Percentiles rank a stretch among this genome's conserved stretches.
These are phyloP conservation scores for Aspergillus carlsbadensis DNA, from an alignment of 495 filamentous ascomycete species.

Conservation along the genomic window DNA sequence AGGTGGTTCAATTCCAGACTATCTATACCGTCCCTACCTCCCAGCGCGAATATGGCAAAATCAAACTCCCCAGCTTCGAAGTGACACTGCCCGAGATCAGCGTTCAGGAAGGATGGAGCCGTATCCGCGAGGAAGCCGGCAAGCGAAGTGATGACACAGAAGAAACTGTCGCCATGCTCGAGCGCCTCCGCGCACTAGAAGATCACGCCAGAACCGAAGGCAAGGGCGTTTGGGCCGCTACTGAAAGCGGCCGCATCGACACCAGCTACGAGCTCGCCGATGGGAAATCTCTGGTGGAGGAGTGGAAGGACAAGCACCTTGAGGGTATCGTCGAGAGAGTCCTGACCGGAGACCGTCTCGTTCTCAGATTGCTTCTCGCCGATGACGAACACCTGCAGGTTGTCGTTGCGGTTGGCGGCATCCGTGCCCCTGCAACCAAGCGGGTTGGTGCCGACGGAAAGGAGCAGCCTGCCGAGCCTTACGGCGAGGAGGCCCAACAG, in stretches of 20 bases:
- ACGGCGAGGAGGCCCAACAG: constrained; percentile 77
- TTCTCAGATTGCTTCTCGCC: constrained; percentile 74
- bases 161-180: constrained; percentile 64
- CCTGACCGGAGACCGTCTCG: constrained; percentile 83
- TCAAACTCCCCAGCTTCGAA: constrained; percentile 67
- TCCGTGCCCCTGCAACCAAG: constrained; percentile 82
- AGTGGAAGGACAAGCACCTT: constrained; percentile 74
- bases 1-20: constrained; percentile 77
- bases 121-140: constrained; percentile 88
- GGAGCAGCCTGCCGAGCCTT: constrained; percentile 80
- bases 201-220: constrained; percentile 70
- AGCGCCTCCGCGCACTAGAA: constrained; percentile 76
- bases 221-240: constrained; percentile 72
- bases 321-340: constrained; percentile 86
- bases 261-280: constrained; percentile 76
- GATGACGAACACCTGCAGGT: constrained; percentile 80
- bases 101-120: constrained; percentile 84
- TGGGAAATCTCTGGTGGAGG: constrained; percentile 66
- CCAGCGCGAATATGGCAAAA: constrained; percentile 83
- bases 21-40: constrained; percentile 78
- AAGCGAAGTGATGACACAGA: constrained; percentile 78
- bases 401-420: constrained; percentile 84
- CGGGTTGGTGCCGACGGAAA: constrained; percentile 75
- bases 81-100: constrained; percentile 74
- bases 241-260: constrained; percentile 62